Conservation (phyloP, 495 filamentous ascomycete species). For the Parathielavia appendiculata region DNA sequence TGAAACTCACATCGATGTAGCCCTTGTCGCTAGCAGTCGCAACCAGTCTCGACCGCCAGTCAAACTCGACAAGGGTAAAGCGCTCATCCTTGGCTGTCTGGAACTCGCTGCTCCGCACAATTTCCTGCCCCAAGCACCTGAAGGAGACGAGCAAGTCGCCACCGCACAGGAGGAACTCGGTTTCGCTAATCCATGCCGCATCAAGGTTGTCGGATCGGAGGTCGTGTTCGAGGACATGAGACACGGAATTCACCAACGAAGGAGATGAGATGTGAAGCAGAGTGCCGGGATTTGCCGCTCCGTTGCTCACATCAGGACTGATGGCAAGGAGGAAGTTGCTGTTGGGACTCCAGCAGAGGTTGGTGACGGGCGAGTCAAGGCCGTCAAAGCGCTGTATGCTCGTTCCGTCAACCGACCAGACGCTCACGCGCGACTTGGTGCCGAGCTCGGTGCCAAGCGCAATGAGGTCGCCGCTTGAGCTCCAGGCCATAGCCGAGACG, state of each 20-base stretch:
- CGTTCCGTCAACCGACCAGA: constrained; percentile 61
- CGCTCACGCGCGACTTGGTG: constrained; percentile 57
- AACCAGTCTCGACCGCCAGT: constrained; percentile 40
- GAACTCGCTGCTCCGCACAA: constrained; percentile 37
- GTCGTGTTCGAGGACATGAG: constrained; percentile 42
- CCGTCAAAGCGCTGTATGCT: constrained; percentile 41
- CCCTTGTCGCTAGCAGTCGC: constrained; percentile 50
- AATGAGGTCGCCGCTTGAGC: constrained; percentile 57
- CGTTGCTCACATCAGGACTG: constrained; percentile 36
- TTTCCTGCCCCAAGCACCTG: constrained; percentile 34
- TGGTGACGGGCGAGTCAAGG: constrained; percentile 50
- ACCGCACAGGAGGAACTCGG: constrained; percentile 57
- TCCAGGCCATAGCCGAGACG: constrained; percentile 67
- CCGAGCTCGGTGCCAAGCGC: constrained; percentile 64
- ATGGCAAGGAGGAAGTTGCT: constrained; percentile 51
- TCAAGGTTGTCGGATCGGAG: constrained; percentile 47
- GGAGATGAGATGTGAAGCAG: constrained; percentile 50
- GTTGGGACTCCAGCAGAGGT: constrained; percentile 57
- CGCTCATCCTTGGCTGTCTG: constrained; percentile 40
- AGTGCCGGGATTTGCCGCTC: constrained; percentile 38
- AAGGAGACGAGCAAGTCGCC: constrained; percentile 45
- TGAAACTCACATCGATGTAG: constrained; percentile 45
- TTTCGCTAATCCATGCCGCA: constrained; percentile 55
- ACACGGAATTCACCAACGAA: constrained; percentile 33
- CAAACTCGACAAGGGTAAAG: constrained; percentile 46